Conservation (phyloP, 2,329 filamentous ascomycete species). For the Aspergillus glaucus region DNA sequence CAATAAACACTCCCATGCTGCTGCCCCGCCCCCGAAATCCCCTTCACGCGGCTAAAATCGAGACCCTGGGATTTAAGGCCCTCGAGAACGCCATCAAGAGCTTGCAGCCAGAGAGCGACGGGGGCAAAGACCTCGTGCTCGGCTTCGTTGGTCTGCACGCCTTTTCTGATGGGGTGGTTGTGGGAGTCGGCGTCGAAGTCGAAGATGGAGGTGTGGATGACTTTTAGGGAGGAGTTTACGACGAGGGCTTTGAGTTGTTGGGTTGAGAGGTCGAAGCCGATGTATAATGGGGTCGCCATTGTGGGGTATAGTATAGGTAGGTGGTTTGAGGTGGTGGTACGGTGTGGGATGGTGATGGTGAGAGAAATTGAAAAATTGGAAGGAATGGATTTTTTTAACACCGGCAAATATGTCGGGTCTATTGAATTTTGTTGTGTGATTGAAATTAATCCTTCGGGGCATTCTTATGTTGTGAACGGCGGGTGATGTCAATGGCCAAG, state of each 20-base stretch:
- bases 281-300: slow-evolving; percentile 59
- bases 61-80: slow-evolving; percentile 64
- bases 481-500: slow-evolving; percentile 3
- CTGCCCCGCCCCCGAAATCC: slow-evolving; percentile 87
- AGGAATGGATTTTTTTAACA: background rate
- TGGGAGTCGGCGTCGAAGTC: slow-evolving; percentile 79
- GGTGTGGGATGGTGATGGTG: slow-evolving; percentile 1
- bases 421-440: no score
- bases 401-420: no score
- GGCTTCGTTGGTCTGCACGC: slow-evolving; percentile 72
- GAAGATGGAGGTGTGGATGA: slow-evolving; percentile 79
- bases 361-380: background rate
- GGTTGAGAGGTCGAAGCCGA: slow-evolving; percentile 93
- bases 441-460: background rate
- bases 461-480: background rate
- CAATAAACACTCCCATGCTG: slow-evolving; percentile 98
- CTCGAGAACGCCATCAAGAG: slow-evolving; percentile 74
- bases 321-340: slow-evolving; percentile 1
- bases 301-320: slow-evolving; percentile 5
- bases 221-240: slow-evolving; percentile 73
- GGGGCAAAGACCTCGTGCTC: slow-evolving; percentile 90
- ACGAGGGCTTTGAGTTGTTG: slow-evolving; percentile 94
- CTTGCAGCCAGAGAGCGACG: slow-evolving; percentile 90
- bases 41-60: slow-evolving; percentile 68
- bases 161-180: slow-evolving; percentile 77